phyloP scores from a whole-genome alignment of 225 moss, liverwort and hornwort species.

The Rhytidiadelphus loreus region DNA sequence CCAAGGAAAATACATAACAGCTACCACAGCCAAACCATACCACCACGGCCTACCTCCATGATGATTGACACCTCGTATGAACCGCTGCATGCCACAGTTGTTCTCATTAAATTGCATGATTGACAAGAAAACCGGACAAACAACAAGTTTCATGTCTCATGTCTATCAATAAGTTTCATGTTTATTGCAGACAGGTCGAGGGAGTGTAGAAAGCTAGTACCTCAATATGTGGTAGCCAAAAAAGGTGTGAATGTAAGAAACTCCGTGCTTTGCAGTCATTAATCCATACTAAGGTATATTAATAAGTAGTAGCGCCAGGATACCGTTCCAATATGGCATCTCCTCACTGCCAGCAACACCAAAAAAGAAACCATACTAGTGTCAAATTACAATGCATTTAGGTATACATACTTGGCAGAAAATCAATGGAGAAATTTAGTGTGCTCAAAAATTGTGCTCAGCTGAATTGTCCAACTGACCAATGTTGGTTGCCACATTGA shows the following conservation, averaged over 20 bases:
- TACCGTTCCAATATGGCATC: too few relatives aligned
- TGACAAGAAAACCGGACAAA: not conserved
- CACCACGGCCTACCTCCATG: constrained; percentile 57
- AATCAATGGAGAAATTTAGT: not conserved
- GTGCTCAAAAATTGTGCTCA: not conserved
- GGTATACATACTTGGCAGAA: not conserved
- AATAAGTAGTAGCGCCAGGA: constrained; percentile 16
- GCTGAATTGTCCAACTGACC: not conserved
- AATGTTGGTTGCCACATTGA: not conserved
- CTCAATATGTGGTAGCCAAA: constrained; percentile 50
- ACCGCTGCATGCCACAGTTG: constrained; percentile 21
- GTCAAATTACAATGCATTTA: not conserved
- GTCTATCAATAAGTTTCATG: not conserved
- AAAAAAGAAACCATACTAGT: not conserved
- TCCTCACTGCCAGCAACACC: constrained; percentile 32
- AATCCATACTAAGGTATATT: constrained; percentile 52
- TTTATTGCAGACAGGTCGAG: not conserved
- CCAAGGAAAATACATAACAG: constrained; percentile 67
- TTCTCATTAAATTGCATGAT: not conserved
- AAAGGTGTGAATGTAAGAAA: constrained; percentile 23
- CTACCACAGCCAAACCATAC: constrained; percentile 48
- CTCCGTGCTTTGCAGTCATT: constrained; percentile 43
- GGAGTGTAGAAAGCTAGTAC: not conserved
- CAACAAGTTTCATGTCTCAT: not conserved
- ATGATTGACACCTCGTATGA: constrained; percentile 32